A percentile compares a stretch with the other conserved stretches of the same genome.
phyloP scores from a whole-genome alignment of 1,139 yeast species.

The Yamadazyma atlantica region DNA sequence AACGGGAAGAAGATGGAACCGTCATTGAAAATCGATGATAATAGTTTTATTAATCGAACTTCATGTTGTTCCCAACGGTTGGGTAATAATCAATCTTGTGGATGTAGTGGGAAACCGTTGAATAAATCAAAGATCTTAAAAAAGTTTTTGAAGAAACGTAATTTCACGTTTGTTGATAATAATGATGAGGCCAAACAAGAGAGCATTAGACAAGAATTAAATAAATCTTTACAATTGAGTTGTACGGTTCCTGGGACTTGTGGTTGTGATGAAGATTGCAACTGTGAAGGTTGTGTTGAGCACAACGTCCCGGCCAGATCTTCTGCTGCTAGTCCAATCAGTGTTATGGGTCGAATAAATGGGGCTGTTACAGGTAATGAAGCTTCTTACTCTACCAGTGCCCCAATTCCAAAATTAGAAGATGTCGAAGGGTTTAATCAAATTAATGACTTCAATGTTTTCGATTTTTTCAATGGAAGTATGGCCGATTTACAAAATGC shows the following conservation, averaged over 20 bases:
- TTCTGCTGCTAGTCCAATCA: too few relatives aligned
- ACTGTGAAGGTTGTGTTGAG: slow-evolving; percentile 47
- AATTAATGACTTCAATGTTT: not conserved
- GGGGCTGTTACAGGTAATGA: too few relatives aligned
- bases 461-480: not conserved
- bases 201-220: slow-evolving; percentile 20
- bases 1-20: slow-evolving; percentile 19
- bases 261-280: slow-evolving; percentile 46
- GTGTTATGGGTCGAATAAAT: too few relatives aligned
- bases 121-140: slow-evolving; percentile 39
- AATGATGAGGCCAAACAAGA: slow-evolving; percentile 17
- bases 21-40: slow-evolving; percentile 29
- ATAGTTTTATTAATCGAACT: slow-evolving; percentile 36
- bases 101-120: slow-evolving; percentile 26
- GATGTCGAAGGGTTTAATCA: not conserved
- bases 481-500: slow-evolving; percentile 2
- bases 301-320: slow-evolving; percentile 26
- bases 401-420: not conserved
- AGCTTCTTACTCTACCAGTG: not conserved
- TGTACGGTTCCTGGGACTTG: slow-evolving; percentile 51
- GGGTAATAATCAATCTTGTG: slow-evolving; percentile 26
- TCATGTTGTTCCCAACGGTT: slow-evolving; percentile 33
- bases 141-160: slow-evolving; percentile 28
- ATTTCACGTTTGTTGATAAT: slow-evolving; percentile 16
- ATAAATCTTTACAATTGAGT: slow-evolving; percentile 28